phyloP scores from a whole-genome alignment of 441 rosid genomes.

The Pelargonium australe region DNA sequence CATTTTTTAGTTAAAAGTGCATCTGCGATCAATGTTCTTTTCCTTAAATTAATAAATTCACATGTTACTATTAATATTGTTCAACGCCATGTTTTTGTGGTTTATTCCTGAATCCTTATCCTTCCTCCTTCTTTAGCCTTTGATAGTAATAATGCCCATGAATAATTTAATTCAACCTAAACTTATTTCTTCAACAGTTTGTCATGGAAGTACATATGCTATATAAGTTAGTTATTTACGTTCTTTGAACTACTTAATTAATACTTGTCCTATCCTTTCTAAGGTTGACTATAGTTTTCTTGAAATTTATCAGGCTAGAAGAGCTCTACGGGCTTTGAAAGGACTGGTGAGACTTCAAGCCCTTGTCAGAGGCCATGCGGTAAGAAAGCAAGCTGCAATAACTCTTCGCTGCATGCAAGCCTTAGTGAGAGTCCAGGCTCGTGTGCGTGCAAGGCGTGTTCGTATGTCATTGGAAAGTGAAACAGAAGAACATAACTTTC shows the following conservation, averaged over 20 bases:
- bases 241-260: background rate
- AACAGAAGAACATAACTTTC: constrained; percentile 60
- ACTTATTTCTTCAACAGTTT: no score
- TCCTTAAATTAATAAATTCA: background rate
- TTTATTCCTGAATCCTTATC: background rate
- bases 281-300: constrained; percentile 4
- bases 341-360: constrained; percentile 99
- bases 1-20: background rate
- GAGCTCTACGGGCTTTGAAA: constrained; percentile 89
- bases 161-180: background rate
- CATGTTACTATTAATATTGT: background rate
- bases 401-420: constrained; percentile 99
- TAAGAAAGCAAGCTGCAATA: constrained; percentile 98
- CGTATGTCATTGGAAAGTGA: constrained; percentile 88
- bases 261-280: no score
- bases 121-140: constrained; percentile 6
- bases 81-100: background rate
- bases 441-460: constrained; percentile 93
- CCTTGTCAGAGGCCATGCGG: constrained; percentile 96
- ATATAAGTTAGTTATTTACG: background rate
- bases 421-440: constrained; percentile 96
- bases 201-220: background rate
- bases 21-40: background rate
- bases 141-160: constrained; percentile 1
- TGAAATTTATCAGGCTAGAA: constrained; percentile 61